phyloP scores from a whole-genome alignment of 345 rosid genomes.

The Isatis tinctoria region DNA sequence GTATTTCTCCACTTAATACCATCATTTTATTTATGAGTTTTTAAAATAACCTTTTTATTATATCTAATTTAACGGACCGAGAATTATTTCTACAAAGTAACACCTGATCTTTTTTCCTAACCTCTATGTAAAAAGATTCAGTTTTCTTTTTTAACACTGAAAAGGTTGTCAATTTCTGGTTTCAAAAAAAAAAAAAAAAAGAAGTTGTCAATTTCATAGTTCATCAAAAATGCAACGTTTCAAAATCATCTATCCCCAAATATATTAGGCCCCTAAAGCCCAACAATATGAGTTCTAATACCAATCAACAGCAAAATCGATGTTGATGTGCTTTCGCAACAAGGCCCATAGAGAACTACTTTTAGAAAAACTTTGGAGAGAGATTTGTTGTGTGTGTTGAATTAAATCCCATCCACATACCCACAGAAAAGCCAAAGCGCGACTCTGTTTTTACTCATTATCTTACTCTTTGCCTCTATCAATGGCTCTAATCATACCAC shows the following conservation, averaged over 20 bases:
- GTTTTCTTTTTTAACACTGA: too few species aligned
- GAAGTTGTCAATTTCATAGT: too few species aligned
- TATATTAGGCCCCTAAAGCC: neutral
- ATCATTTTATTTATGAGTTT: too few species aligned
- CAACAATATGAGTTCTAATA: neutral
- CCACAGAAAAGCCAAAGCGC: slow-evolving; percentile 11
- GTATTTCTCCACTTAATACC: too few species aligned
- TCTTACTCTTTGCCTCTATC: neutral
- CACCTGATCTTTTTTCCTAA: too few species aligned
- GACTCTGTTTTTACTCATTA: slow-evolving; percentile 4
- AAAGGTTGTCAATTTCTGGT: too few species aligned
- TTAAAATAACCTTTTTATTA: too few species aligned
- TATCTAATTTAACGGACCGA: too few species aligned
- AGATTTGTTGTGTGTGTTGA: slow-evolving; percentile 7
- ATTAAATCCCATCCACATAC: slow-evolving; percentile 55
- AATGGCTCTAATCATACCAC: slow-evolving; percentile 30
- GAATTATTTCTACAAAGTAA: too few species aligned
- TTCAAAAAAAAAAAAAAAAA: too few species aligned
- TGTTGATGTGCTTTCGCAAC: neutral
- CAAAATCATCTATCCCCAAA: neutral
- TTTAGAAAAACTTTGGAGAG: neutral
- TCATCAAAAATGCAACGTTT: too few species aligned
- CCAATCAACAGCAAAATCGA: neutral
- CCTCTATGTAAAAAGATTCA: too few species aligned
- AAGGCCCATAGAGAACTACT: neutral